Base-by-base conservation (phyloP, 2,329 filamentous ascomycete species). In the Kalmusia sp. region DNA sequence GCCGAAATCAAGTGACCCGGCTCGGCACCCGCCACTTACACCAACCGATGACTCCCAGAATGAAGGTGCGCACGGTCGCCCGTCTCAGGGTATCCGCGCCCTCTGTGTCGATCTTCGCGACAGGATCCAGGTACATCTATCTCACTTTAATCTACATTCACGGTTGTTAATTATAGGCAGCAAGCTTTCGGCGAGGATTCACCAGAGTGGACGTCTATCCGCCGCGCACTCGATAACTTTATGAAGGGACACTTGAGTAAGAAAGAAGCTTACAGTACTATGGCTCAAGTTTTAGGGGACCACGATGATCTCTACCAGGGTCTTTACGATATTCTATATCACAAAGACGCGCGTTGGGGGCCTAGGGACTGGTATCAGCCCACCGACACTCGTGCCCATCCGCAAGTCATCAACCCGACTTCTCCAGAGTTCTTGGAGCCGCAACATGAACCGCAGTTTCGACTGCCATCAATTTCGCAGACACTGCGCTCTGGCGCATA, bases 341-440 rank as follows among this genome's bases (percentile, higher is more conserved):
- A 69, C n/a, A 40, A 55, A 34, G 64, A 66, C 17, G 61, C 65
- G 6, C 41, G 49, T 8, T 66, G 67, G 67, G 56, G 46, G 6
- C 34, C 50, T 6, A 55, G 51, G 24, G 65, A 70, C 28, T 68
- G 65, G 25, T 56, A 60, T 15, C 43, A 54, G 22, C 45, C 34
- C 15, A n/a, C 17, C 35, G 5, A 31, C 30, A 21, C 31, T 21
- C 21, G 19, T 44, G 25, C 14, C n/a, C 24, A 19, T 7, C 25
- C 49, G 17, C 51, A 44, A 19, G 40, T 49, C 11, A 5, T 35
- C 12, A 31, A 30, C 34, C 40, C 49, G 27, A 24, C 55, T n/a
- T 38, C 35, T 3, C 66, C 68, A 6, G 53, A 49, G 5, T 66
- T 63, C 41, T 51, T 72, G 24, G 60, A 72, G 31, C 64, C 67